Percentiles rank a stretch among this genome's conserved stretches.
These are phyloP conservation scores for Metrosideros polymorpha DNA, from an alignment of 441 rosid species.

Conservation along the genomic window DNA sequence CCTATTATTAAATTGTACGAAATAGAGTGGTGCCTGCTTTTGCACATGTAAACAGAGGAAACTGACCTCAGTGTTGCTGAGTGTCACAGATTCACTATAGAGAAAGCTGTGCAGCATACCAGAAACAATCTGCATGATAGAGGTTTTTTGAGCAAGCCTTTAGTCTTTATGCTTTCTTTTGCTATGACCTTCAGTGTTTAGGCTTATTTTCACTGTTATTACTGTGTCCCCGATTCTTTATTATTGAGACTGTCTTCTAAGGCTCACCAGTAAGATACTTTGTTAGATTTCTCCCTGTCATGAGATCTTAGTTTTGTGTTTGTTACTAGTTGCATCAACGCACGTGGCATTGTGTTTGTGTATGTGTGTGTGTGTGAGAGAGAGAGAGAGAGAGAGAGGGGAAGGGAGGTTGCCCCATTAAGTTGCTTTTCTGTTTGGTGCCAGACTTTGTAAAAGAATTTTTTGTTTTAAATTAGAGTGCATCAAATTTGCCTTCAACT, in stretches of 20 bases:
- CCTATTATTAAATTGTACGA: background rate
- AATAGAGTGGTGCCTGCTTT: background rate
- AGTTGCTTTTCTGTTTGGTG: background rate
- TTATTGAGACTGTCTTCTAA: background rate
- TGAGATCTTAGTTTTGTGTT: background rate
- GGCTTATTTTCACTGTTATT: background rate
- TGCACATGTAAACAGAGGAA: background rate
- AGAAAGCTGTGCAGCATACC: background rate
- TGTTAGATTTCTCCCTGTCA: background rate
- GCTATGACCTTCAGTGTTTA: background rate
- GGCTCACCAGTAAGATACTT: background rate
- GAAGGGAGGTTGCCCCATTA: background rate
- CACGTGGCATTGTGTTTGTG: background rate
- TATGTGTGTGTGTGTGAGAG: rapidly evolving
- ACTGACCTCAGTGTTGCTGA: background rate
- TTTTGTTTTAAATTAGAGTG: background rate
- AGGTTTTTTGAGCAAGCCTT: background rate
- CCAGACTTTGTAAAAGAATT: background rate
- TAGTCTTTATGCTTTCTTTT: background rate
- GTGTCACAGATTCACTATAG: background rate
- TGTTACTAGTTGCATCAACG: background rate
- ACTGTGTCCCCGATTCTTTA: background rate
- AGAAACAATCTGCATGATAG: background rate
- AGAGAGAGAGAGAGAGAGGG: background rate
- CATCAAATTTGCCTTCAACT: background rate